Evolutionary conservation across 2,329 filamentous ascomycete species (phyloP).

Genomic region (Aurifilum marmelostoma): DNA sequence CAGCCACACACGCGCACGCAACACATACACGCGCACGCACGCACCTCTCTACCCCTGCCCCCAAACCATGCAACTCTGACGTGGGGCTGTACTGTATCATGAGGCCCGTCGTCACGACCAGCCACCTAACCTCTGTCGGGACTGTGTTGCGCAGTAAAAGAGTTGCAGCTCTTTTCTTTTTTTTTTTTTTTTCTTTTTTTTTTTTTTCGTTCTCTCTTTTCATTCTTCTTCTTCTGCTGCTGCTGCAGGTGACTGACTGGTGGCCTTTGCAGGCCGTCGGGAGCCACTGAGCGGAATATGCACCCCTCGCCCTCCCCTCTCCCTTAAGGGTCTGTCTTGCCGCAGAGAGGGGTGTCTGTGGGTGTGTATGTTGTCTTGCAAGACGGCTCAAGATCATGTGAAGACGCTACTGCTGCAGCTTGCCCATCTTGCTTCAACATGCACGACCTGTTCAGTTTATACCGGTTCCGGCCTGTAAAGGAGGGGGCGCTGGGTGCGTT

Average conservation of each 20-base stretch:
- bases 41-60: background rate
- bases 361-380: conserved; percentile 27
- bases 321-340: conserved; percentile 7
- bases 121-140: conserved; percentile 8
- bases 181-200: no score
- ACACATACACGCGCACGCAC: no score
- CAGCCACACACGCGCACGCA: no score
- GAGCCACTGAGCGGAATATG: conserved; percentile 5
- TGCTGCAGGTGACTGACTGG: no score
- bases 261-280: conserved; percentile 7
- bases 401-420: conserved; percentile 1
- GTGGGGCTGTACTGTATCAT: background rate
- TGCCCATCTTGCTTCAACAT: no score
- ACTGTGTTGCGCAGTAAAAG: conserved; percentile 1
- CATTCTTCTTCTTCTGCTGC: no score
- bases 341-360: no score
- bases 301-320: conserved; percentile 5
- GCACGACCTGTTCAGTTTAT: conserved; percentile 16
- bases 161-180: conserved; percentile 12
- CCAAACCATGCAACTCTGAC: background rate
- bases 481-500: conserved; percentile 7
- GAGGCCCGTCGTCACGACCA: background rate
- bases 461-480: background rate
- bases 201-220: no score
- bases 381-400: conserved; percentile 19